phyloP scores from a whole-genome alignment of 148 eudicot species.

The Persicaria tinctoria region DNA sequence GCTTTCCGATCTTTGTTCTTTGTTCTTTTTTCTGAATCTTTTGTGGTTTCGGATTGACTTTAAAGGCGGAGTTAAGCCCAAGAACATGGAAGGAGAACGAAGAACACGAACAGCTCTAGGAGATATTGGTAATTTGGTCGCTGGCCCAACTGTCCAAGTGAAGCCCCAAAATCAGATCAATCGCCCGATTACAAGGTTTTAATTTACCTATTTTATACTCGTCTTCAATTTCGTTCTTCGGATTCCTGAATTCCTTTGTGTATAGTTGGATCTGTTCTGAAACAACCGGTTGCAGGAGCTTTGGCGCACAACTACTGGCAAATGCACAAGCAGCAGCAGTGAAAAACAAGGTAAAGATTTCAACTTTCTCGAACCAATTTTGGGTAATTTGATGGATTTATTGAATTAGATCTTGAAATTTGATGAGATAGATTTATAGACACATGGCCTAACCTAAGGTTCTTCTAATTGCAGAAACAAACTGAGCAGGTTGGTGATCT shows the following conservation, averaged over 20 bases:
- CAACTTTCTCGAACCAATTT: not conserved
- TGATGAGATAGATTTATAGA: not conserved
- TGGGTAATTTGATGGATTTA: not conserved
- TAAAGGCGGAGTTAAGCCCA: slow-evolving; percentile 21
- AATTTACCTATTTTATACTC: not conserved
- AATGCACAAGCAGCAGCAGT: slow-evolving; percentile 38
- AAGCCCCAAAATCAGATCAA: slow-evolving; percentile 22
- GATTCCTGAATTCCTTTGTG: no score
- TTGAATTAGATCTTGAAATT: not conserved
- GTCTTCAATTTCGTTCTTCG: not conserved
- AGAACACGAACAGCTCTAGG: slow-evolving; percentile 43
- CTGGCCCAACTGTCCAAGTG: not conserved
- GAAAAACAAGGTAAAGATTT: slow-evolving; percentile 26
- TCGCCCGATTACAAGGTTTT: slow-evolving; percentile 35
- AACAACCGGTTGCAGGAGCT: slow-evolving; percentile 21
- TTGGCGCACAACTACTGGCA: slow-evolving; percentile 42
- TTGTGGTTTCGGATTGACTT: not conserved
- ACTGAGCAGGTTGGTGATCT: slow-evolving; percentile 29
- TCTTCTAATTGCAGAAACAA: slow-evolving; percentile 26
- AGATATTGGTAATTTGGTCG: slow-evolving; percentile 42
- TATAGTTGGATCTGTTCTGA: not conserved
- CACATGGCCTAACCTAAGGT: not conserved
- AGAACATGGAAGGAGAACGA: slow-evolving; percentile 27
- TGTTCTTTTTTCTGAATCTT: not conserved
- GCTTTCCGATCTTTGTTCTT: not conserved